Percentiles rank a stretch among this genome's conserved stretches.
These are phyloP conservation scores for Tylopilus orsonianus DNA, from an alignment of 1,284 basidiomycete species.

Conservation along the genomic window DNA sequence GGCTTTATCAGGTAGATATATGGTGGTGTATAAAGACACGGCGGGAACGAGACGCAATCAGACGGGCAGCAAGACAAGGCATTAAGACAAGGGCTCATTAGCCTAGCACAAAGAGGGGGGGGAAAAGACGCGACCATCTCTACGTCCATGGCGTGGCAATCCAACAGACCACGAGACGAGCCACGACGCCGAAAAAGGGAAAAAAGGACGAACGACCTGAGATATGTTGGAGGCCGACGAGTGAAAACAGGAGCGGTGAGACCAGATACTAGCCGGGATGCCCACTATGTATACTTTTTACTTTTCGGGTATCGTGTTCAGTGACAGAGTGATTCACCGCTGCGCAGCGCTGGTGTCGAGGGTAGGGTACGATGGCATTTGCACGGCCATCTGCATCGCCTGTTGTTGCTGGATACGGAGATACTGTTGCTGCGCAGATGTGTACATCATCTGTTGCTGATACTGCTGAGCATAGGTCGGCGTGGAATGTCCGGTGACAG, in stretches of 20 bases:
- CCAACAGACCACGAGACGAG: no score
- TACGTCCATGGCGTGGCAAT: conserved; percentile 13
- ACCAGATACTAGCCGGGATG: conserved; percentile 27
- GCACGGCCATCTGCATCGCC: conserved; percentile 34
- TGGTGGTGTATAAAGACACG: background rate
- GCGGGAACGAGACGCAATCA: background rate
- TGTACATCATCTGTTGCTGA: conserved; percentile 39
- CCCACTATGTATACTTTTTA: conserved; percentile 40
- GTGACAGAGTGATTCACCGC: conserved; percentile 10
- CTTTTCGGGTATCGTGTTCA: conserved; percentile 24
- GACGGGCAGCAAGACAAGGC: conserved; percentile 13
- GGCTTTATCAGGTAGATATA: conserved; percentile 23
- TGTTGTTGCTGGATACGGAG: conserved; percentile 34
- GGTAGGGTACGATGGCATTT: conserved; percentile 27
- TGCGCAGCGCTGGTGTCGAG: conserved; percentile 16
- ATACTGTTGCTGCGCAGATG: conserved; percentile 36
- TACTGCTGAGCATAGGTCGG: conserved; percentile 36
- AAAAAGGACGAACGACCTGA: conserved; percentile 23
- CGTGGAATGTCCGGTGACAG: conserved; percentile 28
- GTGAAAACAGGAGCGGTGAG: conserved; percentile 13
- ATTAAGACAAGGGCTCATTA: conserved; percentile 19
- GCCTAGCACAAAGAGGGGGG: conserved; percentile 7
- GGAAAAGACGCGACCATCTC: conserved; percentile 13
- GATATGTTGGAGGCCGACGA: conserved; percentile 36
- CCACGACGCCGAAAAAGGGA: no score